These are phyloP conservation scores for Capsaspora owczarzaki DNA, from an alignment of 78 protist species.

Conservation along the genomic window DNA sequence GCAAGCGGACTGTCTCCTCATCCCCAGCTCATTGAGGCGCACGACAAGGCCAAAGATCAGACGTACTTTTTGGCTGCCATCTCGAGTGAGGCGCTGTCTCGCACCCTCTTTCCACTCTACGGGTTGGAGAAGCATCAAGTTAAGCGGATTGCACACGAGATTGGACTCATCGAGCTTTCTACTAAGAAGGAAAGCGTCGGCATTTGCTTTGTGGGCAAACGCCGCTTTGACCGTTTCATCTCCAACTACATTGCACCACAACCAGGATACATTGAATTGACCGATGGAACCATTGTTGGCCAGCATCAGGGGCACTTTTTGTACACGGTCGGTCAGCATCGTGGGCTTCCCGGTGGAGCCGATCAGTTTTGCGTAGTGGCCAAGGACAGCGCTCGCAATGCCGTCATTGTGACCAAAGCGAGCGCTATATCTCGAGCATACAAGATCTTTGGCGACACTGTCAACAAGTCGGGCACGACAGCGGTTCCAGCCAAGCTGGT, in stretches of 20 bases:
- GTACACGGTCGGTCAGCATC: neutral
- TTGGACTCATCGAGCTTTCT: neutral
- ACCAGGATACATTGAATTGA: neutral
- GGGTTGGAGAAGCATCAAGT: neutral
- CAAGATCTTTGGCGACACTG: neutral
- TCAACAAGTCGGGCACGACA: too few species aligned
- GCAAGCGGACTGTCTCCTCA: neutral
- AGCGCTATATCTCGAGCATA: neutral
- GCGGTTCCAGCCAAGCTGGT: too few species aligned
- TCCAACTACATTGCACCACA: neutral
- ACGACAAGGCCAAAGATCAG: conserved; percentile 30
- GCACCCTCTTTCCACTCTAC: conserved; percentile 29
- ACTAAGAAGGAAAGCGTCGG: conserved; percentile 23
- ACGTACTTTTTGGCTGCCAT: conserved; percentile 17
- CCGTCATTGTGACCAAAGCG: neutral
- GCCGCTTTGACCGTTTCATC: neutral
- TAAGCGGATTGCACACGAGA: neutral
- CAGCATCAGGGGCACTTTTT: neutral
- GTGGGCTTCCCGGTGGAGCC: neutral
- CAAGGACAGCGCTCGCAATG: neutral
- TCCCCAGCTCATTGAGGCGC: neutral
- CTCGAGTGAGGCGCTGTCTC: neutral
- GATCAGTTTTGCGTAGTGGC: neutral
- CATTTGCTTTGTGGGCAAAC: conserved; percentile 47
- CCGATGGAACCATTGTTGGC: neutral